Percentiles rank a stretch among this genome's conserved stretches.
These are phyloP conservation scores for Pseudopyricularia javanii DNA, from an alignment of 2,329 filamentous ascomycete species.

Conservation along the genomic window DNA sequence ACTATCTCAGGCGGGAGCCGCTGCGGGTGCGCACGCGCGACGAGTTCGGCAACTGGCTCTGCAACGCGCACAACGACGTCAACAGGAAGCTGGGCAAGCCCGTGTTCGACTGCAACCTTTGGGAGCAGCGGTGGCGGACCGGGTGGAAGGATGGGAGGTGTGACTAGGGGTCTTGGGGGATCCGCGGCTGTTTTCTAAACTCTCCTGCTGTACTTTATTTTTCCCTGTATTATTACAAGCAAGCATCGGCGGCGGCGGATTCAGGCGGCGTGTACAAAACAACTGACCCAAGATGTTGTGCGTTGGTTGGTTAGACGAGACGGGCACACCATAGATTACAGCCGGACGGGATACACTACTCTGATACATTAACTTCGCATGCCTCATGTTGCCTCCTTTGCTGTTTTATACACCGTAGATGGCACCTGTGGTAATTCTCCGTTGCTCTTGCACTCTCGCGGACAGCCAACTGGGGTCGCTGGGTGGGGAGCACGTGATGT, in stretches of 20 bases:
- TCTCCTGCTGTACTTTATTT: background rate
- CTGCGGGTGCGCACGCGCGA: conserved; percentile 46
- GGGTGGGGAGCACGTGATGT: too few species aligned
- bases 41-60: conserved; percentile 74
- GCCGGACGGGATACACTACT: too few species aligned
- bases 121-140: conserved; percentile 91
- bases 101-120: conserved; percentile 76
- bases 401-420: too few species aligned
- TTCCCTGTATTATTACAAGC: background rate
- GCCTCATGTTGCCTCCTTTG: too few species aligned
- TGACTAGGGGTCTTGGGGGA: conserved; percentile 31
- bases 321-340: too few species aligned
- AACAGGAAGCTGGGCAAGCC: conserved; percentile 85
- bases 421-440: too few species aligned
- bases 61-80: conserved; percentile 76
- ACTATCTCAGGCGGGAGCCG: conserved; percentile 63
- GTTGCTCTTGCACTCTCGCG: too few species aligned
- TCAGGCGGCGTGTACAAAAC: background rate
- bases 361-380: too few species aligned
- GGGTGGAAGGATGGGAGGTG: conserved; percentile 66
- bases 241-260: background rate
- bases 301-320: background rate
- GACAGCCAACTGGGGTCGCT: too few species aligned
- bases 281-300: background rate
- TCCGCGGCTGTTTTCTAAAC: too few species aligned